Evolutionary conservation across 352 stramenopile genomes (phyloP).

Genomic region (Phytophthora kernoviae): DNA sequence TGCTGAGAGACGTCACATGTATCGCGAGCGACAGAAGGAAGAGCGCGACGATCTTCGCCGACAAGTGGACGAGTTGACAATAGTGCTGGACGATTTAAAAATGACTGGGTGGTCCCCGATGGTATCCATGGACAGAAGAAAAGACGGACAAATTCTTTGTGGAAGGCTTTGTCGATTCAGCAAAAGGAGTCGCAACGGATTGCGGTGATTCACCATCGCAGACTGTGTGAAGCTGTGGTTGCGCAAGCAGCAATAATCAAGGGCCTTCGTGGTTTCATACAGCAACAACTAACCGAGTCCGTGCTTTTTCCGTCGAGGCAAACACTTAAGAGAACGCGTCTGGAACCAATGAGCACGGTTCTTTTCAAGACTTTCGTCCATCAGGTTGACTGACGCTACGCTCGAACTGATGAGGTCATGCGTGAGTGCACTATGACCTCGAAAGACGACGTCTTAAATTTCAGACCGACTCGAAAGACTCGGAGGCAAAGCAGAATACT

Average conservation of each 20-base stretch:
- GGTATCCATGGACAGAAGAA: background rate
- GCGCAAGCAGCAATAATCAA: slow-evolving; percentile 7
- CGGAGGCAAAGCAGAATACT: slow-evolving; percentile 1
- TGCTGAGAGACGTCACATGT: slow-evolving; percentile 15
- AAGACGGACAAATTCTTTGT: slow-evolving; percentile 1
- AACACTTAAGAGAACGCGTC: background rate
- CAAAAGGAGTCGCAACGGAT: slow-evolving; percentile 9
- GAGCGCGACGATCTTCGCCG: slow-evolving; percentile 18
- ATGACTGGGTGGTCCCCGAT: background rate
- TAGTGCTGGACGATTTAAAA: slow-evolving; percentile 14
- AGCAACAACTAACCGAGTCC: slow-evolving; percentile 3
- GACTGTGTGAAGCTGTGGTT: slow-evolving; percentile 3
- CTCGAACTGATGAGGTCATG: slow-evolving; percentile 15
- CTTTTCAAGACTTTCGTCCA: slow-evolving; percentile 11
- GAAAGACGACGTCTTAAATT: slow-evolving; percentile 1
- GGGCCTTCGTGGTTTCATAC: slow-evolving; percentile 9
- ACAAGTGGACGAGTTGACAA: slow-evolving; percentile 18
- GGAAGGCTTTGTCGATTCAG: slow-evolving; percentile 17
- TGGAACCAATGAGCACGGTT: background rate
- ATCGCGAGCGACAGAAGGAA: slow-evolving; percentile 30
- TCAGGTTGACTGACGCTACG: slow-evolving; percentile 10
- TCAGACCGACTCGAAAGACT: slow-evolving; percentile 4
- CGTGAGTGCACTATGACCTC: slow-evolving; percentile 8
- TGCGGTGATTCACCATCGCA: slow-evolving; percentile 14
- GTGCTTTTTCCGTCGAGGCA: background rate